Percentiles rank a stretch among this genome's conserved stretches.
phyloP scores from a whole-genome alignment of 1,284 basidiomycete genomes.

The Leccinum idahoense region DNA sequence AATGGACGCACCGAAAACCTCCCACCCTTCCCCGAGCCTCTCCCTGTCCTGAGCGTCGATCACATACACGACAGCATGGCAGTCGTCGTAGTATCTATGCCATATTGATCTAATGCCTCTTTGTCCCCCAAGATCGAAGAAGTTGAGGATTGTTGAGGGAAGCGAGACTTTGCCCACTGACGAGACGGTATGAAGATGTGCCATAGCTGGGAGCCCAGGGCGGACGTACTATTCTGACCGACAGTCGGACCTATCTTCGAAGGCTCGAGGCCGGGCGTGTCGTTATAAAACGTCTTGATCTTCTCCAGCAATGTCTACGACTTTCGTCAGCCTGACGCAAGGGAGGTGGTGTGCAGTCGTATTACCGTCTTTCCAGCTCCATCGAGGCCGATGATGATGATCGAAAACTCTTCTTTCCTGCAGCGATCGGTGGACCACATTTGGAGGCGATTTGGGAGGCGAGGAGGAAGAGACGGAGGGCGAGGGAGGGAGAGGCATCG shows the following conservation, averaged over 20 bases:
- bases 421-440: too few relatives aligned
- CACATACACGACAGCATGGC: slow-evolving; percentile 89
- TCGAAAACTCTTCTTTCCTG: too few relatives aligned
- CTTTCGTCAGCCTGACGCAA: background rate
- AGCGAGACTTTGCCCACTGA: slow-evolving; percentile 87
- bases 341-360: background rate
- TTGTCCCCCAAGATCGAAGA: slow-evolving; percentile 93
- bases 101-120: slow-evolving; percentile 88
- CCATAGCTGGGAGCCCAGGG: background rate
- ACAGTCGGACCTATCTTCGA: slow-evolving; percentile 93
- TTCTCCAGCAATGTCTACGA: slow-evolving; percentile 81
- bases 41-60: slow-evolving; percentile 87
- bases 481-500: too few relatives aligned
- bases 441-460: too few relatives aligned
- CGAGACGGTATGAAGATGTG: background rate
- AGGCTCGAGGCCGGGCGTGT: slow-evolving; percentile 75
- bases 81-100: slow-evolving; percentile 91
- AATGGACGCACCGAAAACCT: slow-evolving; percentile 76
- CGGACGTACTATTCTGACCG: slow-evolving; percentile 82
- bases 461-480: too few relatives aligned
- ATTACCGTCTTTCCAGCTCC: too few relatives aligned
- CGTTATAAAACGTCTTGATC: slow-evolving; percentile 88
- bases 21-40: slow-evolving; percentile 86
- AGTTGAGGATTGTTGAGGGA: slow-evolving; percentile 87
- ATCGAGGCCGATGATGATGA: too few relatives aligned